phyloP scores from a whole-genome alignment of 2,329 filamentous ascomycete species.

The Bipolaris victoriae region DNA sequence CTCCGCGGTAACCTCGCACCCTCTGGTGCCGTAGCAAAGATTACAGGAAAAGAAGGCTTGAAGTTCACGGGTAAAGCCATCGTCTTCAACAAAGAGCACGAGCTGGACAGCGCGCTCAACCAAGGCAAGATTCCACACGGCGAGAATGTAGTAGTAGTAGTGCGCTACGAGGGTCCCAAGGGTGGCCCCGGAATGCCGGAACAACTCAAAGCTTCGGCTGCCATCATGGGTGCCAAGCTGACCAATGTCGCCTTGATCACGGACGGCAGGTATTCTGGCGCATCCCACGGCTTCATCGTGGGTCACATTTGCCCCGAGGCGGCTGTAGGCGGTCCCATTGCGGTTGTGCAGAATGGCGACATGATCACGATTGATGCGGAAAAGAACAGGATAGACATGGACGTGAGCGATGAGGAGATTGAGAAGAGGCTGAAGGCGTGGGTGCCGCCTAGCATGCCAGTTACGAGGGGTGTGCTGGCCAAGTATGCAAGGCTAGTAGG shows the following conservation, averaged over 20 bases:
- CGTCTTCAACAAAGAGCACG: slow-evolving; percentile 85
- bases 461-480: slow-evolving; percentile 82
- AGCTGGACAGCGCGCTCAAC: slow-evolving; percentile 76
- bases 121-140: slow-evolving; percentile 71
- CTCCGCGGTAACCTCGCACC: slow-evolving; percentile 87
- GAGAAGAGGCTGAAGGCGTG: slow-evolving; percentile 67
- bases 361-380: slow-evolving; percentile 85
- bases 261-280: slow-evolving; percentile 87
- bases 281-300: slow-evolving; percentile 90
- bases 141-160: slow-evolving; percentile 86
- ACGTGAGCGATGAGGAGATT: slow-evolving; percentile 75
- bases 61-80: slow-evolving; percentile 79
- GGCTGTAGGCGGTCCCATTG: slow-evolving; percentile 85
- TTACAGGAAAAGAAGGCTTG: slow-evolving; percentile 92
- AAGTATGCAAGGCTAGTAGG: slow-evolving; percentile 90
- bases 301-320: slow-evolving; percentile 93
- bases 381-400: slow-evolving; percentile 73
- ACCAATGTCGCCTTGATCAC: slow-evolving; percentile 90
- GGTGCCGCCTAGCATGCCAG: slow-evolving; percentile 72
- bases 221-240: slow-evolving; percentile 90
- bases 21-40: slow-evolving; percentile 89
- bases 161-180: slow-evolving; percentile 92
- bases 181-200: slow-evolving; percentile 97
- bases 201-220: slow-evolving; percentile 84
- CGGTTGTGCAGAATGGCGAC: slow-evolving; percentile 80